These are phyloP conservation scores for Colletotrichum sp. DNA, from an alignment of 2,329 filamentous ascomycete genomes.

Conservation along the genomic window DNA sequence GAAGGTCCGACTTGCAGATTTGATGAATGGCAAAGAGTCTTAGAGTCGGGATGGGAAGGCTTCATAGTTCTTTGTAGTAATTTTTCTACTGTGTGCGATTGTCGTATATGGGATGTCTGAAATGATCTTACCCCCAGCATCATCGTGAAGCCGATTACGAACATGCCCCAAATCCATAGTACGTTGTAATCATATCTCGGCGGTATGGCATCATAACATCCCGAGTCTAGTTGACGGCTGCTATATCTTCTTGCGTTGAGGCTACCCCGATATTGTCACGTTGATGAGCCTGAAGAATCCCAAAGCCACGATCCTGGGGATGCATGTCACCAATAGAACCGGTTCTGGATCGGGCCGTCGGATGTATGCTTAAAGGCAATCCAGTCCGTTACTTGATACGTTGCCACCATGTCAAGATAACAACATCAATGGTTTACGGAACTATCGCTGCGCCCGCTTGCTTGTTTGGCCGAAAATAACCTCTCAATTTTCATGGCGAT, in stretches of 20 bases:
- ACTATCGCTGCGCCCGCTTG: neutral
- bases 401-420: neutral
- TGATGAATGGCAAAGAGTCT: neutral
- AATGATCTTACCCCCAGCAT: neutral
- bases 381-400: neutral
- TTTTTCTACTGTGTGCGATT: neutral
- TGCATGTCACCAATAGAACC: neutral
- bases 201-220: neutral
- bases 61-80: neutral
- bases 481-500: neutral
- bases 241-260: neutral
- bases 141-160: neutral
- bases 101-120: neutral
- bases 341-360: neutral
- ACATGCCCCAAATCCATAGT: neutral
- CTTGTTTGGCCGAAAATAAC: neutral
- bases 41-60: neutral
- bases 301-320: neutral
- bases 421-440: neutral
- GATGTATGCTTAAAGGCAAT: neutral
- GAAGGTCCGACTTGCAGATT: neutral
- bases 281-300: neutral
- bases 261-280: neutral
- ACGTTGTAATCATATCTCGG: neutral
- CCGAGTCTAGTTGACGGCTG: neutral